phyloP scores from a whole-genome alignment of 805 yeast genomes.

The Pichia californica region DNA sequence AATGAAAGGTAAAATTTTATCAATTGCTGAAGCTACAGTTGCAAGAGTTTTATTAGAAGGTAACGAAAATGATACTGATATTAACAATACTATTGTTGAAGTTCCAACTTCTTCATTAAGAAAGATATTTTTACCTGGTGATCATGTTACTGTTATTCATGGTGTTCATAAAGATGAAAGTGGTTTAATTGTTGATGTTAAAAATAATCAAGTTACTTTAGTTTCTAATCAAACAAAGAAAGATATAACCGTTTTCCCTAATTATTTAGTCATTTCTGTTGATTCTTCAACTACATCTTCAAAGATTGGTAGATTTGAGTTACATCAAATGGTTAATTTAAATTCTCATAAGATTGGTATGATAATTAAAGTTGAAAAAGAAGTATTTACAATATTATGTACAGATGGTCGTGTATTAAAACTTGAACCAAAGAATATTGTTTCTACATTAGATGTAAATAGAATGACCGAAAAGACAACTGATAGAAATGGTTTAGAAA shows the following conservation, averaged over 20 bases:
- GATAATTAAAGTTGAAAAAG: conserved; percentile 84
- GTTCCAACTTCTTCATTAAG: conserved; percentile 78
- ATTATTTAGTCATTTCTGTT: conserved; percentile 84
- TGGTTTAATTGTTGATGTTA: conserved; percentile 81
- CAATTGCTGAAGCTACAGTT: conserved; percentile 53
- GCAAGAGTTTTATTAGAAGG: conserved; percentile 45
- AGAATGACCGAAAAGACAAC: conserved; percentile 76
- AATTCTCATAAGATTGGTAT: conserved; percentile 85
- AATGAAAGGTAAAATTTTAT: conserved; percentile 70
- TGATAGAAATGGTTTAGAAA: conserved; percentile 77
- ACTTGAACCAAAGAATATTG: conserved; percentile 75
- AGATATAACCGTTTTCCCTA: conserved; percentile 89
- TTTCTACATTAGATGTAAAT: conserved; percentile 60
- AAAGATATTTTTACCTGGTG: conserved; percentile 85
- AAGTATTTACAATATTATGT: conserved; percentile 69
- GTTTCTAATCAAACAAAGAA: conserved; percentile 83
- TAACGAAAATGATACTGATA: conserved; percentile 46
- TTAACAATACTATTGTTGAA: conserved; percentile 56
- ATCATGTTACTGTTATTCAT: conserved; percentile 85
- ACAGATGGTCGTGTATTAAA: conserved; percentile 73
- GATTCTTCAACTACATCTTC: conserved; percentile 69
- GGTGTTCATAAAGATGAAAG: conserved; percentile 93
- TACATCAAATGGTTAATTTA: conserved; percentile 85
- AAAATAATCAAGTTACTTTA: conserved; percentile 81
- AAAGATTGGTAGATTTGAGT: conserved; percentile 68